Base-by-base conservation (phyloP, 2,329 filamentous ascomycete species). In the Ophiostoma australiae region DNA sequence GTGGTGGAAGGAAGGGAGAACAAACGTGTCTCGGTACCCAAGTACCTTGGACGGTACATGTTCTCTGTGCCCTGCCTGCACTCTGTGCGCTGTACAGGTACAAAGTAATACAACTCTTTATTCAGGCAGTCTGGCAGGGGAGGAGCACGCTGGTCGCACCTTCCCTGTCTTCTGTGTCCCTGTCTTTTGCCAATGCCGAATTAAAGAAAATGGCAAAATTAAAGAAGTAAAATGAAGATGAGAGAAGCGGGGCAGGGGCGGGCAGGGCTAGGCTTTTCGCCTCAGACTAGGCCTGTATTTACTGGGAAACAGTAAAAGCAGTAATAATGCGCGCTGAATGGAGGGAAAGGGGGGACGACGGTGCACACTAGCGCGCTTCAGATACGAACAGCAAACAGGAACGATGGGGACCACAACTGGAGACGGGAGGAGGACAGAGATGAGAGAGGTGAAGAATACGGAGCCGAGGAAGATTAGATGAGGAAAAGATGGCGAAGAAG, bases 1-100 rank as follows among this genome's bases (percentile, higher is more conserved):
- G 15, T 7, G 3, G 8, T 27, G 63, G 69, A 33, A 41, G 69
- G 33, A 39, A 37, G 55, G 39, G 65, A 31, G 67, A 61, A 41
- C 35, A 68, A 71, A 71, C 67, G 33, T 61, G 70, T 44, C 23
- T 35, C 33, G 67, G n/a, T 61, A 31, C 70, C 67, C 39, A 65
- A 52, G 70, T 69, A 71, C 67, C 58, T 35, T 15, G 7, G 3
- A 33, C 65, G 44, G 67, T 68, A 70, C 35, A 31, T 58, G n/a
- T 58, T 20, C 20, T 41, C 39, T 41, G 8, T 13, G 39, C 39
- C n/a, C n/a, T n/a, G n/a, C n/a, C n/a, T 41, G 39, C 15, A 41
- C 15, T 41, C 15, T 41, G 39, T 41, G 20, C 44, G 44, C 17
- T 20, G 44, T 58, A 58, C n/a, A 58, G 52, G 52, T 58, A 58